A percentile compares a stretch with the other conserved stretches of the same genome.
These are phyloP conservation scores for Spiraea crenata DNA, from an alignment of 331 rosid genomes.

Conservation along the genomic window DNA sequence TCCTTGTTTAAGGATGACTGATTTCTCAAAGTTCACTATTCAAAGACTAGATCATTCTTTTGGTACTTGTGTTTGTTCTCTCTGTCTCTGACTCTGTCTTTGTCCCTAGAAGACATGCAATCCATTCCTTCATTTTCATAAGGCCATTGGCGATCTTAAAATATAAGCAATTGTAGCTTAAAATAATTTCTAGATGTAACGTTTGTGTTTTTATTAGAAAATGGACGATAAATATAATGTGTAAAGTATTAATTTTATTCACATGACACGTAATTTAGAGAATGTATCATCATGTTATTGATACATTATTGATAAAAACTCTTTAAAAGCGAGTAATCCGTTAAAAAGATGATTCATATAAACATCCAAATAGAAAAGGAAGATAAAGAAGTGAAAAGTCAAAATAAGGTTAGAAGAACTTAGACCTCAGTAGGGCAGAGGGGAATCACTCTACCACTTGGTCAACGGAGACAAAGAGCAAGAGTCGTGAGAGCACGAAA, in stretches of 20 bases:
- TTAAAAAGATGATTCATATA: background rate
- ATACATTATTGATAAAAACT: too few species aligned
- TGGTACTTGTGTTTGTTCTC: background rate
- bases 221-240: too few species aligned
- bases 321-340: background rate
- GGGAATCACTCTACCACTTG: slow-evolving; percentile 14
- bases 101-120: slow-evolving; percentile 7
- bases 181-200: too few species aligned
- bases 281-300: too few species aligned
- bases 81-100: background rate
- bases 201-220: too few species aligned
- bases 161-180: too few species aligned
- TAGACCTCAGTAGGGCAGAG: background rate
- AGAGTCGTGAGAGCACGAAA: slow-evolving; percentile 44
- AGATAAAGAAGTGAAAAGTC: background rate
- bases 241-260: too few species aligned
- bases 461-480: slow-evolving; percentile 20
- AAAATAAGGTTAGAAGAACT: background rate
- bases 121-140: background rate
- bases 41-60: slow-evolving; percentile 19
- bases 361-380: background rate
- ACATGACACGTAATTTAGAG: too few species aligned
- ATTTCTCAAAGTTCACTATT: slow-evolving; percentile 16
- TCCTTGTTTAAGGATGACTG: slow-evolving; percentile 12
- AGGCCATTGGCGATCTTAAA: too few species aligned